A percentile compares a stretch with the other conserved stretches of the same genome.
Evolutionary conservation across 176 grass and related monocot genomes (phyloP).

Genomic region (barley (Hordeum vulgare)): DNA sequence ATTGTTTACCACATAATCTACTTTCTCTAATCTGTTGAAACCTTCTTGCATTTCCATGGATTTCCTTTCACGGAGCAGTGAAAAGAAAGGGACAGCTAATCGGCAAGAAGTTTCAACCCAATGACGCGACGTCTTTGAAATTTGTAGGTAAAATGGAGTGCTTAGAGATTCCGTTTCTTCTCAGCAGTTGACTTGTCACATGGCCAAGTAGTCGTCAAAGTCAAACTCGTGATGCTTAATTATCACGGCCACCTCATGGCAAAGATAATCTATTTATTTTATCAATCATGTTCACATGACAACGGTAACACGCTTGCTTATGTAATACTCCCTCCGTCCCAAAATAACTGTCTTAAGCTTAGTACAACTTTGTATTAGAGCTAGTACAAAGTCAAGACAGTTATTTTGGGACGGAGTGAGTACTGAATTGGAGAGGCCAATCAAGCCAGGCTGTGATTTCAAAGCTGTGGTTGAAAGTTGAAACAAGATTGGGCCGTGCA

Average conservation of each 20-base stretch:
- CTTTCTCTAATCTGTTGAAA: neutral
- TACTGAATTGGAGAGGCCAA: neutral
- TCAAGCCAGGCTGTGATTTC: neutral
- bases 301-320: neutral
- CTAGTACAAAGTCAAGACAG: too few relatives aligned
- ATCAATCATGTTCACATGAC: neutral
- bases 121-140: conserved; percentile 6
- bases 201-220: neutral
- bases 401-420: too few relatives aligned
- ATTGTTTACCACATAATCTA: neutral
- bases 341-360: too few relatives aligned
- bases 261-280: neutral
- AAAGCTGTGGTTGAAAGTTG: neutral
- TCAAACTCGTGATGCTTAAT: conserved; percentile 25
- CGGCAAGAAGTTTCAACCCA: neutral
- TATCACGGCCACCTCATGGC: neutral
- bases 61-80: too few relatives aligned
- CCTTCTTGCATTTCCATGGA: neutral
- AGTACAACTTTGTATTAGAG: too few relatives aligned
- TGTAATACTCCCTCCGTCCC: too few relatives aligned
- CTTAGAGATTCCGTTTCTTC: neutral
- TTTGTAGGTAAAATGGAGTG: neutral
- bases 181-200: conserved; percentile 32
- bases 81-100: neutral
- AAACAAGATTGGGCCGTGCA: neutral